A percentile compares a stretch with the other conserved stretches of the same genome.
These are phyloP conservation scores for Pascua sp. DNA, from an alignment of 1,284 basidiomycete species.

Conservation along the genomic window DNA sequence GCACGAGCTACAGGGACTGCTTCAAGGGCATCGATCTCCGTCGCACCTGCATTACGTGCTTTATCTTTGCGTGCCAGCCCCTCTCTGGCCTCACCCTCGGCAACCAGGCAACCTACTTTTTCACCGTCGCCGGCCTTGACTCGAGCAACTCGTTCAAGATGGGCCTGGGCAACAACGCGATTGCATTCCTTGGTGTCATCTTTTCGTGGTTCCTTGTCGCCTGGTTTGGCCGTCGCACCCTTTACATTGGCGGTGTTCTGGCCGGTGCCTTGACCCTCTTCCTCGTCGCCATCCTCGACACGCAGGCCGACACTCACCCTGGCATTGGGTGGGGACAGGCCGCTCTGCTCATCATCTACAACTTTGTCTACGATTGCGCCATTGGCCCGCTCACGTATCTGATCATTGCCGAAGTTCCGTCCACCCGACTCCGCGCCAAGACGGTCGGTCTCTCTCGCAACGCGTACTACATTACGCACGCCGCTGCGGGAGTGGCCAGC, in stretches of 20 bases:
- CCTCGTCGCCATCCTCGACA: background rate
- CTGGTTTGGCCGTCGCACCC: slow-evolving; percentile 3
- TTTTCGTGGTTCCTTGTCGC: slow-evolving; percentile 1
- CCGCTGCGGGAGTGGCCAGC: too few species aligned
- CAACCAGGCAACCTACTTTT: slow-evolving; percentile 40
- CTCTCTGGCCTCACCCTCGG: slow-evolving; percentile 37
- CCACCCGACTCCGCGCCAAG: background rate
- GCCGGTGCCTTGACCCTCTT: background rate
- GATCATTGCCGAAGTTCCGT: background rate
- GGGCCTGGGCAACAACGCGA: background rate
- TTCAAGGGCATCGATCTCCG: slow-evolving; percentile 49
- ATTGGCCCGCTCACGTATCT: background rate
- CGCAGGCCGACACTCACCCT: background rate
- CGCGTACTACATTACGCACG: slow-evolving; percentile 3
- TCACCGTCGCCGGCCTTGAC: slow-evolving; percentile 15
- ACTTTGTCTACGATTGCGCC: background rate
- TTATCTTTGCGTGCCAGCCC: slow-evolving; percentile 45
- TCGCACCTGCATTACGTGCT: slow-evolving; percentile 49
- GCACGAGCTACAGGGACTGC: too few species aligned
- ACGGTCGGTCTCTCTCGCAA: background rate
- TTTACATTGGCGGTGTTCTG: background rate
- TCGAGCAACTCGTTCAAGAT: background rate
- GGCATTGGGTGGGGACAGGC: slow-evolving; percentile 3
- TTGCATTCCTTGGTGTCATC: background rate
- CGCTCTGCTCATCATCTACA: background rate